Conservation (phyloP, 1,139 yeast genomes). For the Arxiozyma bovina region DNA sequence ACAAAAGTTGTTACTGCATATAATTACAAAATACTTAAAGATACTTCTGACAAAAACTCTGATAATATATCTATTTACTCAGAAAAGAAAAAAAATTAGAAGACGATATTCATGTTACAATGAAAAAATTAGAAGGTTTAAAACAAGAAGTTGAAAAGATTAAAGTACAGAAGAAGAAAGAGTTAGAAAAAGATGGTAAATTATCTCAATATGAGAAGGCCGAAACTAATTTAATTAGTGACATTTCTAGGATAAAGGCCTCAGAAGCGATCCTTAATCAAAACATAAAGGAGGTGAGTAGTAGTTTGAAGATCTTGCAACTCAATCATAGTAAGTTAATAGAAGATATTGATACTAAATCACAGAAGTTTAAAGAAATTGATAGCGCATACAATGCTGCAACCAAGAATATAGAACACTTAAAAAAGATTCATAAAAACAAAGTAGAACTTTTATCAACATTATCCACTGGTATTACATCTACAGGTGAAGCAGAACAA, state of each 20-base stretch:
- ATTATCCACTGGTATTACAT: slow-evolving; percentile 81
- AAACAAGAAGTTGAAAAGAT: slow-evolving; percentile 54
- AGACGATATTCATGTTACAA: slow-evolving; percentile 43
- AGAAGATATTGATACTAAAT: slow-evolving; percentile 21
- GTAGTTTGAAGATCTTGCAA: slow-evolving; percentile 17
- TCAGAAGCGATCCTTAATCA: slow-evolving; percentile 49
- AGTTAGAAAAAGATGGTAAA: slow-evolving; percentile 53
- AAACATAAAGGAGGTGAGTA: slow-evolving; percentile 44
- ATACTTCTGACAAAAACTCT: slow-evolving; percentile 37
- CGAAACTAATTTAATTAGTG: slow-evolving; percentile 55
- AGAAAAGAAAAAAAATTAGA: slow-evolving; percentile 34
- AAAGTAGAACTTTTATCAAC: slow-evolving; percentile 79
- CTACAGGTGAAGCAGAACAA: slow-evolving; percentile 68
- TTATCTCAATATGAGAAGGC: slow-evolving; percentile 51
- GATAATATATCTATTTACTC: slow-evolving; percentile 18
- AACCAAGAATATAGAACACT: slow-evolving; percentile 36
- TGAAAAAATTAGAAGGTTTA: slow-evolving; percentile 26
- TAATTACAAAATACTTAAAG: slow-evolving; percentile 47
- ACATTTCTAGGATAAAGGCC: slow-evolving; percentile 60
- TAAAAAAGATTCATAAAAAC: slow-evolving; percentile 45
- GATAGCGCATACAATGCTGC: slow-evolving; percentile 38
- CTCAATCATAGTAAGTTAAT: slow-evolving; percentile 20
- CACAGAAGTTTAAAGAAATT: slow-evolving; percentile 25
- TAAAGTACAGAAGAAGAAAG: slow-evolving; percentile 48
- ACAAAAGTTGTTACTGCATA: slow-evolving; percentile 70